Base-by-base conservation (phyloP, 2,329 filamentous ascomycete species). In the Blumeria graminis region DNA sequence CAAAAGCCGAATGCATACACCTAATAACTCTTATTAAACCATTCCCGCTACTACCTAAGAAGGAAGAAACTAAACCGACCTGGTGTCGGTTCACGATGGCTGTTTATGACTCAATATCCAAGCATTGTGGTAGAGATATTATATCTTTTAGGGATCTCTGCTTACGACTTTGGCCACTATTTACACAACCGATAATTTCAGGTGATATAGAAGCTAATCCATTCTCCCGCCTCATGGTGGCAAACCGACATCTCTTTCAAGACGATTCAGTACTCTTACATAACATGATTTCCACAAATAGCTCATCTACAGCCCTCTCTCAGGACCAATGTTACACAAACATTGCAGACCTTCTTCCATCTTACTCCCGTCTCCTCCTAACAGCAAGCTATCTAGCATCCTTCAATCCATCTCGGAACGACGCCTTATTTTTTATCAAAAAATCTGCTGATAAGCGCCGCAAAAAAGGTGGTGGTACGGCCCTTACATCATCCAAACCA, bases 51-150 rank as follows among this genome's bases (percentile, higher is more conserved):
- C 65, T 64, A 3, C 54, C 51, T 3, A 62, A 61, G 1, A 33
- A 74, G 9, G 72, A 76, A 60, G 71, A 74, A 38, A 82, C 82
- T 9, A 66, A 70, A 28, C 83, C 84, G 68, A 76, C 90, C 14
- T 92, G 85, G 84, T 72, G 78, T 13, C 81, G 87, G 48, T 96
- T 94, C 71, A 79, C 82, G 59, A 79, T 79, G 53, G 86, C 86
- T 4, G 80, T 94, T 13, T 92, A 93, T 74, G 92, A 98, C 66
- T 81, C 89, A 0, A 74, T 96, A 11, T 80, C 83, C 53, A 86
- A 83, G 60, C 80, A 86, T 51, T 87, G 87, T 3, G 84, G 84
- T 0, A 80, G 88, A 54, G 88, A 90, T 39, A 74, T 96, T 13
- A 75, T 83, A 1, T 77, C 78, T 10, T 88, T 94, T 62, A 74